Evolutionary conservation across 495 filamentous ascomycete genomes (phyloP), one percentile per base, ranked within the genome.

Genomic region (Xanthoparmelia taractica): DNA sequence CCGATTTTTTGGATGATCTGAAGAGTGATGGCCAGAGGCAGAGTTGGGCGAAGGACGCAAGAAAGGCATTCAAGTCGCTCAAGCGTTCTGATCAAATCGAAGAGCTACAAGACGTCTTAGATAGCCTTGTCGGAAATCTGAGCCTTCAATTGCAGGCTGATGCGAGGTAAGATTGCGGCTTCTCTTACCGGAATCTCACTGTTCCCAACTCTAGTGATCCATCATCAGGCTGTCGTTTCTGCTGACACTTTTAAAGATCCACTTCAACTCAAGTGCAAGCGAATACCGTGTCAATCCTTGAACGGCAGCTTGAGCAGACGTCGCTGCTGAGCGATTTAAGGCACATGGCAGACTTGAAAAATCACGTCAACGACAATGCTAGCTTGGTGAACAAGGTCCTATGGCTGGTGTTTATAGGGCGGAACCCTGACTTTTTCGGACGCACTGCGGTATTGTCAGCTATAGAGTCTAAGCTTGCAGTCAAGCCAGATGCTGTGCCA

Each of bases 91-190:
- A 65, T 41, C 41, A 60, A 13, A 52, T 65, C 20, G 47, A 60
- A 23, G 57, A 65, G 47, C 38, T 65, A 25, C 63, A 65, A 36
- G 43, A 27, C n/a, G 15, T 38, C 23, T 36, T 65, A 23, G 63
- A 56, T 48, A 55, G 63, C 27, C 36, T 65, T 25, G 48, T 65
- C 38, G 41, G 12, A 34, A 43, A 18, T n/a, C 8, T 65, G 37
- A 60, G 57, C 36, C 58, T 65, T 25, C 57, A 65, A 45, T 23
- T 65, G 34, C 57, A 65, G 50, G 57, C 23, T 27, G 57, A 65
- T 8, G 20, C 40, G 17, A 48, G 58, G 58, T 60, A 31, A 37
- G 27, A 10, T 47, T 41, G 10, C 29, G 13, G 13, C 20, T n/a
- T 18, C 23, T 8, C 13, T 18, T n/a, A 41, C 13, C 45, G 17